phyloP scores from a whole-genome alignment of 2,329 filamentous ascomycete species.

The Setomelanomma holmii region DNA sequence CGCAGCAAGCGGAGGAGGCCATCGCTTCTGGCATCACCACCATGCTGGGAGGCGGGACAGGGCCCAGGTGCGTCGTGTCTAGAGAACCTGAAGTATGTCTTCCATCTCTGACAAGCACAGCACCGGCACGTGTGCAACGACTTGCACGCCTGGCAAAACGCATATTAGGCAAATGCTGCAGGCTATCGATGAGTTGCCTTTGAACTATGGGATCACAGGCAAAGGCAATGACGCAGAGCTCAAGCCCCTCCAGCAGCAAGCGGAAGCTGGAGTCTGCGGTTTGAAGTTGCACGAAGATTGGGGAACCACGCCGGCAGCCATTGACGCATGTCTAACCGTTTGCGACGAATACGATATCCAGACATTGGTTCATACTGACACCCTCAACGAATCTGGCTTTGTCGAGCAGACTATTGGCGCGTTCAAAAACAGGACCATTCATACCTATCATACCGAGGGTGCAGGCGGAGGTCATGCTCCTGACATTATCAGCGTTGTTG shows the following conservation, averaged over 20 bases:
- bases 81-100: background rate
- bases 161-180: slow-evolving; percentile 91
- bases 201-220: slow-evolving; percentile 90
- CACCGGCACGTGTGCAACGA: slow-evolving; percentile 89
- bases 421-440: slow-evolving; percentile 86
- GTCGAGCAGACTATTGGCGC: slow-evolving; percentile 89
- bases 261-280: slow-evolving; percentile 83
- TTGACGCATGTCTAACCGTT: slow-evolving; percentile 79
- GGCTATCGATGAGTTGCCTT: slow-evolving; percentile 78
- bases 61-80: slow-evolving; percentile 69
- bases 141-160: slow-evolving; percentile 85
- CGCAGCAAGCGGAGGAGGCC: slow-evolving; percentile 85
- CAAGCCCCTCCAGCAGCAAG: slow-evolving; percentile 76
- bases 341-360: slow-evolving; percentile 94
- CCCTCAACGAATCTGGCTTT: slow-evolving; percentile 95
- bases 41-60: slow-evolving; percentile 87
- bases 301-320: slow-evolving; percentile 89
- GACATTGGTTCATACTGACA: slow-evolving; percentile 94
- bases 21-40: slow-evolving; percentile 88
- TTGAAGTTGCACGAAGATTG: slow-evolving; percentile 97
- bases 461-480: slow-evolving; percentile 94
- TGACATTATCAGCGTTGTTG: slow-evolving; percentile 93
- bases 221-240: slow-evolving; percentile 88
- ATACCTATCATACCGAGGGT: slow-evolving; percentile 97
- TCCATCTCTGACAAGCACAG: slow-evolving; percentile 50